Conservation (phyloP, 2,329 filamentous ascomycete genomes). For the Fragosphaeria purpurea region DNA sequence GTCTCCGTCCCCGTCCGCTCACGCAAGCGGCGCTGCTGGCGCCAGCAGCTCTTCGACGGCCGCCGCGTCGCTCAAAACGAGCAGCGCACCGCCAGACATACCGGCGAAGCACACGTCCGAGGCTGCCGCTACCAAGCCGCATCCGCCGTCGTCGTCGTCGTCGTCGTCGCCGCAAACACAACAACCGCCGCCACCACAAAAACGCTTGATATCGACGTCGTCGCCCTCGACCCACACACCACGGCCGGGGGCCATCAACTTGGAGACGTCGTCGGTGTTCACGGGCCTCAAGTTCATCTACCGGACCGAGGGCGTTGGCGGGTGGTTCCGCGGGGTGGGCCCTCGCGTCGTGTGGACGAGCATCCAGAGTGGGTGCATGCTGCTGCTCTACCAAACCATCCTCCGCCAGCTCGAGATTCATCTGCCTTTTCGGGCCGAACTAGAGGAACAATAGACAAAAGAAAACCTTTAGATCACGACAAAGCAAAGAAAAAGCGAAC, state of each 20-base stretch:
- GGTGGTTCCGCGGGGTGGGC: slow-evolving; percentile 91
- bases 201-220: slow-evolving; percentile 76
- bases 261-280: slow-evolving; percentile 84
- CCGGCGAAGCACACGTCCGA: slow-evolving; percentile 13
- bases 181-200: slow-evolving; percentile 34
- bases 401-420: slow-evolving; percentile 61
- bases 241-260: slow-evolving; percentile 64
- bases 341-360: slow-evolving; percentile 94
- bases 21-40: slow-evolving; percentile 13
- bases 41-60: background rate
- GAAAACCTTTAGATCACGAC: too few relatives aligned
- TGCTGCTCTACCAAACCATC: slow-evolving; percentile 87
- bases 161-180: slow-evolving; percentile 14
- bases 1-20: slow-evolving; percentile 21
- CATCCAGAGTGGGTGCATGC: slow-evolving; percentile 92
- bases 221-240: slow-evolving; percentile 77
- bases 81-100: slow-evolving; percentile 6
- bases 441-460: background rate
- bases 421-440: slow-evolving; percentile 23
- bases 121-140: background rate
- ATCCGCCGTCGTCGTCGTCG: background rate
- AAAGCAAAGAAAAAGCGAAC: too few relatives aligned
- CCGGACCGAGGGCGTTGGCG: slow-evolving; percentile 73
- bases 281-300: slow-evolving; percentile 83
- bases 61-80: slow-evolving; percentile 6